Base-by-base conservation (phyloP, 805 yeast genomes). In the Metschnikowia bowlesiae region DNA sequence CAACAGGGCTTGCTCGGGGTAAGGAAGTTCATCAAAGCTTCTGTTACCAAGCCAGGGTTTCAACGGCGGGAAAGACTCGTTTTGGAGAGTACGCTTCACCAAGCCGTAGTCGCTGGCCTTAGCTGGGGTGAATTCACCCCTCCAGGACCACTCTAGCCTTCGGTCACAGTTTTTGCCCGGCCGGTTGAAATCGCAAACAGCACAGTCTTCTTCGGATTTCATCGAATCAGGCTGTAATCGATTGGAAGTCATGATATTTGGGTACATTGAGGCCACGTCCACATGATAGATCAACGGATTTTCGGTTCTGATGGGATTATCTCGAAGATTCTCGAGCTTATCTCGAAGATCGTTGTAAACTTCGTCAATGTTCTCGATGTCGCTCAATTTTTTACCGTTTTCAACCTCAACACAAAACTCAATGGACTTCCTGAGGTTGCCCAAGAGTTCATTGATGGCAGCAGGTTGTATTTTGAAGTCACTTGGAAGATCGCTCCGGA, bases 221-320 rank as follows among this genome's bases (percentile, higher is more conserved):
- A 94, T 92, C 3, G 98, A 91, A 68, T 94, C 99, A 0, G 99
- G 99, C 66, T 94, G 99, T 47, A 94, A 75, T 63, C 99, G 82
- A 69, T 94, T 94, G 0, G 98, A 87, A 6, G 96, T 89, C 98
- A 94, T 94, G 65, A 94, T 94, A 63, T 94, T 94, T 6, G 99
- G 99, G 63, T 94, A 94, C 99, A 94, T 94, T 1, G 99, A 94
- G 0, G 99, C 97, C 46, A 94, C 99, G 73, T 94, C 99, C 35
- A 95, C 96, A 63, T 94, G 99, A 61, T 95, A 94, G 55, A 94
- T 94, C 43, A 88, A 73, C 0, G 99, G 99, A 9, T 73, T 72
- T 60, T 94, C 98, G 10, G 66, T 65, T 57, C 97, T 75, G 35
- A 74, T 74, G 1, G 92, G 91, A 36, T 76, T 76, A 1, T 73